A percentile compares a stretch with the other conserved stretches of the same genome.
These are phyloP conservation scores for Cryphonectria naterciae DNA, from an alignment of 2,329 filamentous ascomycete species.

Conservation along the genomic window DNA sequence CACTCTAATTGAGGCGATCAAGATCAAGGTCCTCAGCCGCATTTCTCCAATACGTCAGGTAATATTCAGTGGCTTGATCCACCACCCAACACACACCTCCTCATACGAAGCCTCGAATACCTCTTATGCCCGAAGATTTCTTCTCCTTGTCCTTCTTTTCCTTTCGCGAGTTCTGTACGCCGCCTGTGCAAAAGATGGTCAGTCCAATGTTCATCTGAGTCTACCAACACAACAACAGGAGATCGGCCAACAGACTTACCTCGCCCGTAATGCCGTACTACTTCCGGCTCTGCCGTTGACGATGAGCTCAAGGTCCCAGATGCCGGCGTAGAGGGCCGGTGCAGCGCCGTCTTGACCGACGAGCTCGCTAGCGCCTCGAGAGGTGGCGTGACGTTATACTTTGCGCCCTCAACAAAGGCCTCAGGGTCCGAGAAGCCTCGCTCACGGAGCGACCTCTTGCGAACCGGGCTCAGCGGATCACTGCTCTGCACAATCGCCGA, in stretches of 20 bases:
- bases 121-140: constrained; percentile 43
- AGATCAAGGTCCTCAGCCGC: neutral
- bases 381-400: constrained; percentile 50
- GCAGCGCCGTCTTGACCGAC: constrained; percentile 34
- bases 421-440: constrained; percentile 52
- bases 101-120: constrained; percentile 44
- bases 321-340: constrained; percentile 45
- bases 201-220: constrained; percentile 45
- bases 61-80: too few species aligned
- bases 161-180: constrained; percentile 53
- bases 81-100: neutral
- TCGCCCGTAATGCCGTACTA: constrained; percentile 47
- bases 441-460: constrained; percentile 41
- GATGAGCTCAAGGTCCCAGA: constrained; percentile 31
- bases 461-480: constrained; percentile 40
- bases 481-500: constrained; percentile 40
- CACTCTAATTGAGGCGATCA: neutral
- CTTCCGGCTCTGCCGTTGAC: constrained; percentile 37
- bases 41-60: neutral
- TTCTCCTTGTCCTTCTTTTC: constrained; percentile 53
- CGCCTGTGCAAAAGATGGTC: constrained; percentile 40
- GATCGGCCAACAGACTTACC: constrained; percentile 41
- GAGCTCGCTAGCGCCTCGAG: constrained; percentile 37
- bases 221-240: constrained; percentile 27
- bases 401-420: constrained; percentile 41